phyloP scores from a whole-genome alignment of 2,329 filamentous ascomycete species.

The Fusarium haematococcum region DNA sequence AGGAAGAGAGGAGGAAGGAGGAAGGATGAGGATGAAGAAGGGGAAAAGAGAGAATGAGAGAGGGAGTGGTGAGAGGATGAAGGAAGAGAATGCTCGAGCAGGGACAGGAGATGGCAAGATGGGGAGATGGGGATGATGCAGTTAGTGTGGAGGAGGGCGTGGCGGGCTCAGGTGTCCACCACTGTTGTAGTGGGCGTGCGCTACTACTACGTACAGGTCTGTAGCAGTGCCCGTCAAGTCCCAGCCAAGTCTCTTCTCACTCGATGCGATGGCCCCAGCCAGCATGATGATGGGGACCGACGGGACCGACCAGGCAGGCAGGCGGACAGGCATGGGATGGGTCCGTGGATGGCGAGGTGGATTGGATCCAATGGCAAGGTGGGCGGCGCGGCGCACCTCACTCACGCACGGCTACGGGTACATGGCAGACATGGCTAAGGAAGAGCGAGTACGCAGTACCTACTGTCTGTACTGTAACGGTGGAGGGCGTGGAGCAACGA shows the following conservation, averaged over 20 bases:
- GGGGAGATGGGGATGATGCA: constrained; percentile 44
- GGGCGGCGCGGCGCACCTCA: constrained; percentile 38
- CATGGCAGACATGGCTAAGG: neutral
- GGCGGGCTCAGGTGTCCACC: constrained; percentile 37
- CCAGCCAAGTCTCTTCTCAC: constrained; percentile 15
- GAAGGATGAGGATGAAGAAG: constrained; percentile 36
- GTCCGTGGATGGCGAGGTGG: constrained; percentile 15
- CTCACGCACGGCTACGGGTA: constrained; percentile 42
- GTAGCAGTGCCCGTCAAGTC: constrained; percentile 35
- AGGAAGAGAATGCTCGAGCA: constrained; percentile 32
- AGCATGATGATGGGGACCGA: constrained; percentile 1
- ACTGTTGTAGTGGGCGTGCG: constrained; percentile 26
- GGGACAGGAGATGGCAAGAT: constrained; percentile 39
- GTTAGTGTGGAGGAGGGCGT: constrained; percentile 44
- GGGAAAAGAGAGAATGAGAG: constrained; percentile 36
- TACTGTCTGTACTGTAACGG: neutral
- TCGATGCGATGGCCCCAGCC: neutral
- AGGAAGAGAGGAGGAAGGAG: constrained; percentile 36
- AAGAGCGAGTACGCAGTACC: neutral
- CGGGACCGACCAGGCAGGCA: neutral
- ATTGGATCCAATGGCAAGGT: constrained; percentile 13
- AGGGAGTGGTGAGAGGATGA: constrained; percentile 41
- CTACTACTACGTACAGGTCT: neutral
- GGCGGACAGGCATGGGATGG: neutral
- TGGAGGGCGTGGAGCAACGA: constrained; percentile 20